phyloP scores from a whole-genome alignment of 345 rosid species.

The Citrus hindsii region DNA sequence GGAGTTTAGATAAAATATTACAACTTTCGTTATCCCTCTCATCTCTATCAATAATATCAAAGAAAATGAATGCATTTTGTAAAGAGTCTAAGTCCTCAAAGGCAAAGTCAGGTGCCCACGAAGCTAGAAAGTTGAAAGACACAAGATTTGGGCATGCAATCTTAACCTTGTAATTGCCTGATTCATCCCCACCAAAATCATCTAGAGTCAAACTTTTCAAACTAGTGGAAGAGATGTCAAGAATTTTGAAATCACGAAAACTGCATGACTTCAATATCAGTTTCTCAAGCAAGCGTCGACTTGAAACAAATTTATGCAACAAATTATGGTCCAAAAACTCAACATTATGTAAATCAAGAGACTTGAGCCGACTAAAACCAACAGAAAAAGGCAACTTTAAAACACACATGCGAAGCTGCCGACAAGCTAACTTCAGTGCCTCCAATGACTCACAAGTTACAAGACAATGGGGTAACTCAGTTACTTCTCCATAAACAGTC shows the following conservation, averaged over 20 bases:
- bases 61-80: not conserved
- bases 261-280: not conserved
- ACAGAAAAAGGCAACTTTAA: no score
- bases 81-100: not conserved
- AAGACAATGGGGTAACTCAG: not conserved
- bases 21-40: not conserved
- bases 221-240: not conserved
- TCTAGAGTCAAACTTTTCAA: not conserved
- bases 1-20: not conserved
- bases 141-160: conserved; percentile 3
- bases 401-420: not conserved
- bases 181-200: not conserved
- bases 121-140: not conserved
- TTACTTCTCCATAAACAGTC: not conserved
- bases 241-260: not conserved
- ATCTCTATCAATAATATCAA: no score
- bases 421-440: not conserved
- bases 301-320: not conserved
- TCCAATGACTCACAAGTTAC: not conserved
- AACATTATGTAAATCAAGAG: not conserved
- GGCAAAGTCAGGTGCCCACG: not conserved
- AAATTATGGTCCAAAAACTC: not conserved
- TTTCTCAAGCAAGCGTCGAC: not conserved
- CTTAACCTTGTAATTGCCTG: not conserved
- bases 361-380: not conserved